Evolutionary conservation across 352 stramenopile genomes (phyloP), one percentile per base, ranked within the genome.

Genomic region (Globisporangium recalcitrans): DNA sequence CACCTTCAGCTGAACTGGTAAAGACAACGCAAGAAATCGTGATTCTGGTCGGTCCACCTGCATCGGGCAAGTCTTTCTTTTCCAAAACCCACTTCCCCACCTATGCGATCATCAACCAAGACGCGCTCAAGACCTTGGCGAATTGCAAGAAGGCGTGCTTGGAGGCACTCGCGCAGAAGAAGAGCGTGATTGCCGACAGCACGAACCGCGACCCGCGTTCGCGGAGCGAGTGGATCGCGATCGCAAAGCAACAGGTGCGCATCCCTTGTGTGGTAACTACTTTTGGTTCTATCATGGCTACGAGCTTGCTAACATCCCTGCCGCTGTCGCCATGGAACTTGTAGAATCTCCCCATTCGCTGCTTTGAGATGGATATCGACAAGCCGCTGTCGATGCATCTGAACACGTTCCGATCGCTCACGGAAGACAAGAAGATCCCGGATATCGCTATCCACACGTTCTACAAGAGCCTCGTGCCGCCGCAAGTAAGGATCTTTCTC

Each of bases 401-500:
- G 31, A 96, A 96, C 65, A 81, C 75, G 2, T 96, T 91, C 52
- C 79, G 88, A 16, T 88, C 76, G 53, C 69, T 95, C 29, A 91
- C 72, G 24, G 73, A 78, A 40, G 62, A 75, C 53, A 87, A 90
- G 48, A 89, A 87, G 62, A 85, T 96, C 36, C 88, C 88, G 0
- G 82, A 88, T 34, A 82, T 96, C 47, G 86, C 87, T 16, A 95
- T 96, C 69, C 87, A 96, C 54, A 80, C 80, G 26, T 96, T 93
- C 68, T 96, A 86, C 69, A 94, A 93, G 64, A 93, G 87, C 62
- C 65, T 87, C 38, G 70, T 85, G 22, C 21, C 61, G 3, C 85
- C 85, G 0, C 65, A 74, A 34, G 74, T 82, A 46, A 46, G n/a
- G 9, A 34, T 32, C 7, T 19, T 32, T 21, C 31, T n/a, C 21